phyloP scores from a whole-genome alignment of 495 filamentous ascomycete genomes.

The Tuber indicum region DNA sequence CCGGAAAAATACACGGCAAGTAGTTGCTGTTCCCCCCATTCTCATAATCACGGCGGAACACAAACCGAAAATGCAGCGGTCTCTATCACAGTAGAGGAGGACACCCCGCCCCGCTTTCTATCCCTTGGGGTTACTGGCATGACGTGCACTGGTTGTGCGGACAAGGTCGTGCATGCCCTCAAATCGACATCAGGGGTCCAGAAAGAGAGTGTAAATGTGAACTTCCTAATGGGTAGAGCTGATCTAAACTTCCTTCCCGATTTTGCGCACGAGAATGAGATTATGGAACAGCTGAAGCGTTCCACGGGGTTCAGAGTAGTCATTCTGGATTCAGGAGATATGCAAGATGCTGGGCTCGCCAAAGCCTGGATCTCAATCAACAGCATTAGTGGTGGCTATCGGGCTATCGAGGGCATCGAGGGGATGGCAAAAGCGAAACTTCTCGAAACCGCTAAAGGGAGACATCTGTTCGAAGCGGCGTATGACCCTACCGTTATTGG shows the following conservation, averaged over 20 bases:
- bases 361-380: constrained; percentile 25
- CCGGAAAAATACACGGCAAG: not conserved
- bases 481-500: constrained; percentile 31
- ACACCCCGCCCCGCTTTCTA: constrained; percentile 14
- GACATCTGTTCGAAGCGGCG: constrained; percentile 22
- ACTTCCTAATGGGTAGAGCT: constrained; percentile 35
- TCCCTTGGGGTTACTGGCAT: constrained; percentile 38
- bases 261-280: constrained; percentile 21
- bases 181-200: constrained; percentile 31
- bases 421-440: constrained; percentile 19
- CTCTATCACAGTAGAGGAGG: not conserved
- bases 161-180: constrained; percentile 32
- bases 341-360: constrained; percentile 30
- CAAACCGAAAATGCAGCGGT: not conserved
- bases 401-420: constrained; percentile 8
- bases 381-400: not conserved
- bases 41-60: constrained; percentile 17
- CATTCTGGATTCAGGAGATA: constrained; percentile 25
- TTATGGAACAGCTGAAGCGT: constrained; percentile 25
- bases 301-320: constrained; percentile 35
- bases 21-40: constrained; percentile 12
- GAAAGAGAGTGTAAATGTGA: constrained; percentile 29
- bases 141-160: constrained; percentile 40
- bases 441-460: constrained; percentile 14
- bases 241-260: constrained; percentile 33